Evolutionary conservation across 2,329 filamentous ascomycete genomes (phyloP), one percentile per base, ranked within the genome.

Genomic region (Knoxdaviesia capensis): DNA sequence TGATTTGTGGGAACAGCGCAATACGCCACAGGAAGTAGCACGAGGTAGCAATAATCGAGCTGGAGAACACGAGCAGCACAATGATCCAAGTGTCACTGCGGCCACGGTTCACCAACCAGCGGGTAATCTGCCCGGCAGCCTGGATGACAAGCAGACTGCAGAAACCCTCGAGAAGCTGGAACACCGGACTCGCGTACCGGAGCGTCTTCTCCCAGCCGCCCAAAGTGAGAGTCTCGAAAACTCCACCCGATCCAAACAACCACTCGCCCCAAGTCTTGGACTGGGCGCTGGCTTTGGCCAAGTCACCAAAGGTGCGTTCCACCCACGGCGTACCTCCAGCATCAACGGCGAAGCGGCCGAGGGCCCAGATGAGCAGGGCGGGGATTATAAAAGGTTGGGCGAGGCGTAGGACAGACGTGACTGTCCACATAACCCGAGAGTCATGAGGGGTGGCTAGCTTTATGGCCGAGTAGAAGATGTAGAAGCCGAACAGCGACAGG

Each of bases 61-160:
- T 86, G 1, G 88, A 93, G 44, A 90, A 65, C 45, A 92, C 78
- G 38, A 98, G 71, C 36, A 96, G 73, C 41, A 81, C 73, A 51
- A 98, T 94, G 74, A 96, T 84, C 90, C 88, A 96, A 47, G 79
- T 92, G 62, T 98, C 90, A 53, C 87, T 92, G 53, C 85, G 76
- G 52, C 88, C 86, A 53, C 82, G 69, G 61, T 96, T 96, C 43
- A 96, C 88, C 31, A 96, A 71, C 79, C 86, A 96, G 58, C 84
- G 74, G 20, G 90, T 93, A 49, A 96, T 86, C 58, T 94, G 88
- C 0, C 90, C 90, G 9, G 83, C 80, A 11, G 87, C 85, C 60
- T 98, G 90, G 44, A 98, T 96, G 48, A 96, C 87, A 44, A 96
- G 64, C 51, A 98, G 64, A 54, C 85, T 96, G 66, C 90, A 96